Percentiles rank a stretch among this genome's conserved stretches.
Evolutionary conservation across 306 rosid species (phyloP).

Genomic region (Cucumis hystrix): DNA sequence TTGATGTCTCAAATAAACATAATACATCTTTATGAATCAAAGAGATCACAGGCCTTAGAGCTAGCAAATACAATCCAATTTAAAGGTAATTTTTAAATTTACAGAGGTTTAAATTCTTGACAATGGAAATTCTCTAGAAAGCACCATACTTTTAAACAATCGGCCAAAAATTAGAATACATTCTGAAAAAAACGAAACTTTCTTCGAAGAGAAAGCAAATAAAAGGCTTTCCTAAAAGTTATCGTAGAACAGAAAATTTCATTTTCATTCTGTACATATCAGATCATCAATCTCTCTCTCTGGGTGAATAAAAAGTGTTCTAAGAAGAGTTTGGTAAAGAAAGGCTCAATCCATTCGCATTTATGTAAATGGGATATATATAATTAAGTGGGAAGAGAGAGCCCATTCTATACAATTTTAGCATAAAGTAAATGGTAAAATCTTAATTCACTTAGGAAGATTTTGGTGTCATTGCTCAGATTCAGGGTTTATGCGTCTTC

Average conservation of each 20-base stretch:
- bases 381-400: background rate
- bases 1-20: too few species aligned
- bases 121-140: background rate
- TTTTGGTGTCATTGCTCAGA: background rate
- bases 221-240: too few species aligned
- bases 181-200: too few species aligned
- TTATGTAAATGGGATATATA: background rate
- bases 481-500: slow-evolving; percentile 2
- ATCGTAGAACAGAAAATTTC: too few species aligned
- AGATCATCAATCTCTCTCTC: background rate
- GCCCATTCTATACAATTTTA: background rate
- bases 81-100: background rate
- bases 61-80: background rate
- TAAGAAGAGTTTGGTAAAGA: background rate
- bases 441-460: background rate
- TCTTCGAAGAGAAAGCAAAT: too few species aligned
- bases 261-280: too few species aligned
- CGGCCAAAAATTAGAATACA: too few species aligned
- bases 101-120: background rate
- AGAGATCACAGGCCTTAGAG: background rate
- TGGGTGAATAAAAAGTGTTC: background rate
- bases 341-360: background rate
- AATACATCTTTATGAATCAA: too few species aligned
- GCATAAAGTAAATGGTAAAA: background rate
- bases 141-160: background rate